Base-by-base conservation (phyloP, 1,139 yeast species). In the Lodderomyces beijingensis region DNA sequence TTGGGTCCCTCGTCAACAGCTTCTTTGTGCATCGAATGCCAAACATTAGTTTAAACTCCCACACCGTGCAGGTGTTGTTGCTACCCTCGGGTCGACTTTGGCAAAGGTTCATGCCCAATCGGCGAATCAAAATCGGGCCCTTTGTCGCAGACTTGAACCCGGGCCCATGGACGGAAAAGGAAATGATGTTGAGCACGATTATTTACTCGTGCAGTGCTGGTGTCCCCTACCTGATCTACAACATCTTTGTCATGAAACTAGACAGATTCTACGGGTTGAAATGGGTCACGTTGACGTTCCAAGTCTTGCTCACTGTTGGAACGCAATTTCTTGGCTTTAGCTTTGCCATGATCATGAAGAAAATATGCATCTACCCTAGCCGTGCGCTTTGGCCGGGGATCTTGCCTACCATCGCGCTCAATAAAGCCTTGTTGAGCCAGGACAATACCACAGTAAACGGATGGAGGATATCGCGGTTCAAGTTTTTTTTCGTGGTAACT, bases 101-200 rank as follows among this genome's bases (percentile, higher is more conserved):
- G 70, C 72, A 64, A 38, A 50, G 47, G 25, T 38, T 38, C 9
- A 47, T 66, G 24, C 66, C 65, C 1, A 43, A 62, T 26, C 53
- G 47, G 32, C 48, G 39, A 3, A 23, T 23, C 11, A 13, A 16
- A 19, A 6, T 28, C n/a, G 47, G 55, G 2, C 11, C 7, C 6
- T 32, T 38, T 11, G 19, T 33, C 1, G 34, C 62, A 21, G 56
- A 63, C 28, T 40, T 68, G 21, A 68, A 68, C 38, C 70, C 71
- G 3, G 73, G 74, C 0, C 63, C 62, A 5, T 82, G 86, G 84
- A 62, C 70, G 23, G 66, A 60, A 45, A 82, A 82, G 51, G 91
- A 82, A 49, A 86, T 81, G 59, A 74, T 77, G 78, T 34, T 68
- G 55, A 49, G 62, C 16, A 59, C 73, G 2, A 67, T 68, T 26